Conservation (phyloP, 2,329 filamentous ascomycete species). For the Didymella keratinophila region DNA sequence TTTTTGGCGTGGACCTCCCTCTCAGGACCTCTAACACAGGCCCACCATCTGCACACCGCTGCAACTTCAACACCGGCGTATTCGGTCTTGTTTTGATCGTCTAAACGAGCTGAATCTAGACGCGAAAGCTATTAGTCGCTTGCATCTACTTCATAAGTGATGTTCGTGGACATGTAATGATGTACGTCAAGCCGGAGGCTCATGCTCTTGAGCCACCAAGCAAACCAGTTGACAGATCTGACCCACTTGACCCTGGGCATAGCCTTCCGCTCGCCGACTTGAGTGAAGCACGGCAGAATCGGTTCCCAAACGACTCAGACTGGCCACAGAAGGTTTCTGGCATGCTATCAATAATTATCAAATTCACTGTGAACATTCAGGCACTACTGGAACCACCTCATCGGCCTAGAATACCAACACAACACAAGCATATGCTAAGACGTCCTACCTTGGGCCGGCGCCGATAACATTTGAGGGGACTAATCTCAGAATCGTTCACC, state of each 20-base stretch:
- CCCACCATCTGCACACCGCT: slow-evolving; percentile 38
- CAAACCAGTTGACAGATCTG: slow-evolving; percentile 38
- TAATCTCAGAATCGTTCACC: neutral
- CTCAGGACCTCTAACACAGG: slow-evolving; percentile 31
- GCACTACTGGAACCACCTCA: neutral
- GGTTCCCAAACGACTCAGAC: slow-evolving; percentile 7
- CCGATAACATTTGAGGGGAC: neutral
- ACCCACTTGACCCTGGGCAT: slow-evolving; percentile 41
- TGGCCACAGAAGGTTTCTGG: neutral
- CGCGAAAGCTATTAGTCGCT: slow-evolving; percentile 22
- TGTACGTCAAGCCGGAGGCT: slow-evolving; percentile 24
- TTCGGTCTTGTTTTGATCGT: slow-evolving; percentile 72
- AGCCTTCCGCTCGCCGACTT: slow-evolving; percentile 9
- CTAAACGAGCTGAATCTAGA: slow-evolving; percentile 26
- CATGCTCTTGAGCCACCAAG: slow-evolving; percentile 41
- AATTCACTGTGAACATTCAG: neutral
- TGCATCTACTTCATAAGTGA: slow-evolving; percentile 14
- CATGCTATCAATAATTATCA: neutral
- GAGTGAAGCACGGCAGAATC: neutral
- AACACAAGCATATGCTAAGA: neutral
- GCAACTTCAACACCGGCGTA: slow-evolving; percentile 58
- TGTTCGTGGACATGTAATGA: slow-evolving; percentile 6
- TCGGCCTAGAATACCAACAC: too few species aligned
- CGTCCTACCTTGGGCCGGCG: neutral
- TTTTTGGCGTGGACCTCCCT: slow-evolving; percentile 36